These are phyloP conservation scores for Starmerella sp. DNA, from an alignment of 805 yeast genomes.

Conservation along the genomic window DNA sequence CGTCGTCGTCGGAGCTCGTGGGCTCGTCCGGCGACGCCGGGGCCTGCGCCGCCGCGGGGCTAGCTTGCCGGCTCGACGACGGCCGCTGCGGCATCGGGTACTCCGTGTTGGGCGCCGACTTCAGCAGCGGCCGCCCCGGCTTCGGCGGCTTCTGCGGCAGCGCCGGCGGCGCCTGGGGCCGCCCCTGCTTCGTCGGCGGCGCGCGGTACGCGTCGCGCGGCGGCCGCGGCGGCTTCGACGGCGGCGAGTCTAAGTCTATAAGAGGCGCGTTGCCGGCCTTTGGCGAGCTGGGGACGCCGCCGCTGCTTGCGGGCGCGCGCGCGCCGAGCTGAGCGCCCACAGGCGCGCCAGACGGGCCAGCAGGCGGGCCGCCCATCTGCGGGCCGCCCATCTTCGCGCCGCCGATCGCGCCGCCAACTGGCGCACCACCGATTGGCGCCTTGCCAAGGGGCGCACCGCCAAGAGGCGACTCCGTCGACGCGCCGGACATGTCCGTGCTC, in stretches of 20 bases:
- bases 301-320: background rate
- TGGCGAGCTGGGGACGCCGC: background rate
- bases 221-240: constrained; percentile 2
- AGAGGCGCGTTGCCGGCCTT: background rate
- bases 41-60: background rate
- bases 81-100: constrained; percentile 8
- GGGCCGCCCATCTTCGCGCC: too few species aligned
- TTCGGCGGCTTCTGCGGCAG: constrained; percentile 1
- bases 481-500: background rate
- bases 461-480: background rate
- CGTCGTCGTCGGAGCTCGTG: constrained; percentile 5
- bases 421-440: background rate
- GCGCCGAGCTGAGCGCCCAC: background rate
- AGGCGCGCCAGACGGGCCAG: too few species aligned
- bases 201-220: background rate
- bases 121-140: background rate
- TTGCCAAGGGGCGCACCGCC: background rate
- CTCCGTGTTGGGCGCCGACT: background rate
- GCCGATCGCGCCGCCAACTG: background rate
- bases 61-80: background rate
- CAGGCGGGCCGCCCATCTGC: too few species aligned
- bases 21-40: background rate
- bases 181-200: background rate
- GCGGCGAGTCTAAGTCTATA: constrained; percentile 1
- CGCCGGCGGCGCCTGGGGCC: background rate